phyloP scores from a whole-genome alignment of 1,284 basidiomycete genomes.

The Acaromyces ingoldii region DNA sequence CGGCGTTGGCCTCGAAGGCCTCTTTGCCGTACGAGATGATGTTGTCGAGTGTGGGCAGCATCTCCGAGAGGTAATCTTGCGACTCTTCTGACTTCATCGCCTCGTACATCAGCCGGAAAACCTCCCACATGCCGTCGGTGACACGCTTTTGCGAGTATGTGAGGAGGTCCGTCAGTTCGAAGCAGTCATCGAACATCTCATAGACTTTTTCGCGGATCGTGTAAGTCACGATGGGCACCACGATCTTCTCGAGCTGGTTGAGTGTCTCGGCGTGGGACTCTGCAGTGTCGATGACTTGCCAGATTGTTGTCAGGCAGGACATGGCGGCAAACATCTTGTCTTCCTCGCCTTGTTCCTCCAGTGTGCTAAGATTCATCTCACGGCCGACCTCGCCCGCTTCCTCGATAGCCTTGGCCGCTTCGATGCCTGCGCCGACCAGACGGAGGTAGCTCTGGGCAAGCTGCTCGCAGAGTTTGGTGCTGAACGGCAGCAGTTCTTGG shows the following conservation, averaged over 20 bases:
- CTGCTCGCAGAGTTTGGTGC: constrained; percentile 71
- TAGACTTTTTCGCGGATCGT: constrained; percentile 58
- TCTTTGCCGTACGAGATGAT: constrained; percentile 79
- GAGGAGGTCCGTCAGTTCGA: constrained; percentile 75
- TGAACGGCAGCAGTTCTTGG: constrained; percentile 77
- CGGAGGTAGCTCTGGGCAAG: constrained; percentile 61
- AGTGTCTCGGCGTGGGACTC: constrained; percentile 72
- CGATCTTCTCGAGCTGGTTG: constrained; percentile 71
- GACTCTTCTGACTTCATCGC: constrained; percentile 81
- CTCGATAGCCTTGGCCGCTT: constrained; percentile 57
- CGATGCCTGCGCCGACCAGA: constrained; percentile 40
- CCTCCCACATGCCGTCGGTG: constrained; percentile 75
- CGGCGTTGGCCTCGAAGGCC: constrained; percentile 65
- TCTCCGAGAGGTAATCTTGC: constrained; percentile 75
- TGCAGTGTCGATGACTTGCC: constrained; percentile 61
- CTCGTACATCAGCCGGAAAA: constrained; percentile 75
- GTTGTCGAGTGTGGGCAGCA: constrained; percentile 83
- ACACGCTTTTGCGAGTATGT: constrained; percentile 77
- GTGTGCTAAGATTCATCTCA: constrained; percentile 67
- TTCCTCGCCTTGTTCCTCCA: constrained; percentile 7
- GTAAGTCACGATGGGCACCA: constrained; percentile 71
- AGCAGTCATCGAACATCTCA: constrained; percentile 85
- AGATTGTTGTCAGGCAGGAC: constrained; percentile 61
- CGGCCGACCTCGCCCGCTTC: constrained; percentile 54
- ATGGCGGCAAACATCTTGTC: constrained; percentile 61